Base-by-base conservation (phyloP, 164 flowering plant genomes). In the Buxus sempervirens region DNA sequence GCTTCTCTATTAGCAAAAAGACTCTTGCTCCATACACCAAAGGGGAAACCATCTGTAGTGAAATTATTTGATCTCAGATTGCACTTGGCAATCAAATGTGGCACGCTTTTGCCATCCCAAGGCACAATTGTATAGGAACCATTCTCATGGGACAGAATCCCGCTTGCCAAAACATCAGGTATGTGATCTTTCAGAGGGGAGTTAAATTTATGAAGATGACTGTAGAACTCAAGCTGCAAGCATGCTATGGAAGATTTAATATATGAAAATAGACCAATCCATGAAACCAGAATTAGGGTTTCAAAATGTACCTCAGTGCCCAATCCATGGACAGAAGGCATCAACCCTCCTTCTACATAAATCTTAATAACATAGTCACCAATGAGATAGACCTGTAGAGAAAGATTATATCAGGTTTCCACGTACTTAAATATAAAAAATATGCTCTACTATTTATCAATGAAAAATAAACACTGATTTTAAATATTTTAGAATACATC, bases 101-200 rank as follows among this genome's bases (percentile, higher is more conserved):
- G 98, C 51, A 90, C 76, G 64, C 76, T 85, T 78, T 82, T 90
- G 5, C 98, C 96, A 77, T 90, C 86, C 98, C 98, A 94, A 65
- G 87, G 74, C 24, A 78, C 78, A 68, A 79, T 69, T 70, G 54
- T 78, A 74, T 77, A 80, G 41, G 82, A 77, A 38, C 89, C 96
- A 79, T 85, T 77, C 65, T 89, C 91, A 64, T 72, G 69, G 68
- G 71, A 71, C 53, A 91, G 71, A 72, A 94, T 81, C 61, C 98
- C 98, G 72, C 91, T 87, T 5, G 88, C 93, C 70, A 91, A 72
- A 68, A 94, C 81, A 63, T 85, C 80, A 70, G 97, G 97, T 63
- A 94, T 79, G 60, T 83, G 86, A 63, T 85, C 75, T 73, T 83
- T 84, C 78, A 91, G 74, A 62, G 90, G 84, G 63, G 91, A 85